Evolutionary conservation across 306 rosid genomes (phyloP), one percentile per base, ranked within the genome.

Genomic region (Phaseolus lunatus): DNA sequence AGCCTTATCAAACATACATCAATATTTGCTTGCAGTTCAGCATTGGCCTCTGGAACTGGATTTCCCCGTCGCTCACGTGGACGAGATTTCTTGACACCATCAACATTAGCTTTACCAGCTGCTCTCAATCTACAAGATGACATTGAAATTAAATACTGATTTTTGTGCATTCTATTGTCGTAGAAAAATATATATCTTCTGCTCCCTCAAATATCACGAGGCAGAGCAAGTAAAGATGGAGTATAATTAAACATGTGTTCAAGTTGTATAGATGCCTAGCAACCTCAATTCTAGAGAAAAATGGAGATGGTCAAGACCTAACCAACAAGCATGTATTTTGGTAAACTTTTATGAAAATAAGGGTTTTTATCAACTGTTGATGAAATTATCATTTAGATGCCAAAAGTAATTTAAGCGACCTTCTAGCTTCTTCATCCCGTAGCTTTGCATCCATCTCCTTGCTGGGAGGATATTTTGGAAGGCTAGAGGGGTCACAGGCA

Each of bases 361-460:
- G 1, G 61, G 15, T 26, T 58, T 82, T 79, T n/a, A 54, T 80
- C 70, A 5, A 72, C 20, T 56, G 44, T 8, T 44, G 56, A 68
- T 33, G 10, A 41, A 33, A 82, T 49, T 35, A 58, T 59, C 15
- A 27, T 50, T 70, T 44, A 63, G 59, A 59, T 29, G 59, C 29
- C 12, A 78, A 76, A 78, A 82, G 54, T 56, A 70, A 65, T 39
- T 79, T 61, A 70, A 86, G 71, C 67, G 23, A 95, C 99, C 97
- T 95, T 90, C 97, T 92, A 78, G 96, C 96, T 89, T 95, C 98
- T 87, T 92, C 99, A 45, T 95, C 99, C 14, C 97, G 91, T 78
- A 90, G 81, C 84, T 95, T 95, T 47, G 99, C 99, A 80, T 95
- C 99, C 97, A 95, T 95, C 91, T 95, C 99, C 87, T 95, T 95